A percentile compares a stretch with the other conserved stretches of the same genome.
Evolutionary conservation across 2,329 filamentous ascomycete genomes (phyloP).

Genomic region (Plectosphaerella sp.): DNA sequence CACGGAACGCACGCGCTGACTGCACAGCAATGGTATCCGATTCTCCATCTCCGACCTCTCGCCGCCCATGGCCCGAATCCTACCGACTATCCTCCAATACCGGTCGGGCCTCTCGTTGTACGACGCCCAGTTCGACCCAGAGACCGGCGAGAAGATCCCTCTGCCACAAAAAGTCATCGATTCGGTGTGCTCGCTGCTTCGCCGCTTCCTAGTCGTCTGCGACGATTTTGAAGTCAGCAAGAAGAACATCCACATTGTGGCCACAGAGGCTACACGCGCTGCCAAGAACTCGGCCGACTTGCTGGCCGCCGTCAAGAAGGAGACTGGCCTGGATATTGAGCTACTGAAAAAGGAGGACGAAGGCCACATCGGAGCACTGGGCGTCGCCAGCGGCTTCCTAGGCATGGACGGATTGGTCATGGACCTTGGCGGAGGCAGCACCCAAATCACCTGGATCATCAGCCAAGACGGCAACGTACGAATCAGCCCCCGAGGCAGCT

Average conservation of each 20-base stretch:
- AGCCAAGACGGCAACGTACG: constrained; percentile 42
- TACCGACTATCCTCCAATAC: constrained; percentile 41
- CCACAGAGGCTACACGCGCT: constrained; percentile 25
- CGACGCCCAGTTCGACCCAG: constrained; percentile 23
- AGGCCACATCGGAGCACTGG: constrained; percentile 60
- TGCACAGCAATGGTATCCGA: constrained; percentile 62
- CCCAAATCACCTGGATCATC: constrained; percentile 65
- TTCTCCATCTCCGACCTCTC: constrained; percentile 53
- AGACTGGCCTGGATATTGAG: constrained; percentile 55
- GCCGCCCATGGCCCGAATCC: constrained; percentile 50
- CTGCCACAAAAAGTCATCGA: constrained; percentile 22
- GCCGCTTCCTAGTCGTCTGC: constrained; percentile 22
- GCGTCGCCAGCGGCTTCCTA: constrained; percentile 60
- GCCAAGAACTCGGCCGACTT: constrained; percentile 23
- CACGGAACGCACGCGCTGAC: background rate
- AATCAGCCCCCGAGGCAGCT: constrained; percentile 49
- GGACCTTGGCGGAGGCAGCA: constrained; percentile 68
- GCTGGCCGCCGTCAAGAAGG: constrained; percentile 38
- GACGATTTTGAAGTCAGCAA: constrained; percentile 17
- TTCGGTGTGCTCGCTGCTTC: constrained; percentile 19
- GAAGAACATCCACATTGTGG: constrained; percentile 22
- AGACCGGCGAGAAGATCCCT: constrained; percentile 23
- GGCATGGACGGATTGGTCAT: constrained; percentile 62
- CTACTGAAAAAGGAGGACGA: constrained; percentile 64
- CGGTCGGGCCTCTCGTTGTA: constrained; percentile 25